Evolutionary conservation across 352 stramenopile species (phyloP).

Genomic region (Pythium oligandrum): DNA sequence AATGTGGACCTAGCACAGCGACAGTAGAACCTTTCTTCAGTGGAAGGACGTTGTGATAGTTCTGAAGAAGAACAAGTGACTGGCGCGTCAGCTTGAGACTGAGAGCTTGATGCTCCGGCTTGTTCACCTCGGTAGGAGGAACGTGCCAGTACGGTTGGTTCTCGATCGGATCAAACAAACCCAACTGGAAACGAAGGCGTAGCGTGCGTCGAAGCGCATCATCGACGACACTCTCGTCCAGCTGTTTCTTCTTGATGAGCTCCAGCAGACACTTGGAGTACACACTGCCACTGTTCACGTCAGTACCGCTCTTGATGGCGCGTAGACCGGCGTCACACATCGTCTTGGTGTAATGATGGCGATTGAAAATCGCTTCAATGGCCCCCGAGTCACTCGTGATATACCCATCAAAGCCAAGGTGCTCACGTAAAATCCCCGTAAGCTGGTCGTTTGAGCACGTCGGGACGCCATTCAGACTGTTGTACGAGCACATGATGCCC

Average conservation of each 20-base stretch:
- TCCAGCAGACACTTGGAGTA: conserved; percentile 73
- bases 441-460: conserved; percentile 88
- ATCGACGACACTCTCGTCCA: conserved; percentile 49
- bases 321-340: conserved; percentile 55
- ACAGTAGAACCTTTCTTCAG: conserved; percentile 50
- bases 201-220: conserved; percentile 66
- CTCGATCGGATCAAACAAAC: conserved; percentile 88
- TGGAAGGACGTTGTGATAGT: conserved; percentile 69
- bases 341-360: conserved; percentile 74
- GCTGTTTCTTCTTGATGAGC: conserved; percentile 40
- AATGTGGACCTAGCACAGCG: conserved; percentile 82
- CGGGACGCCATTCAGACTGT: conserved; percentile 92
- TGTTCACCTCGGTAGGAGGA: conserved; percentile 67
- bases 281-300: conserved; percentile 86
- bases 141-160: conserved; percentile 81
- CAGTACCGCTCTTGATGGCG: conserved; percentile 70
- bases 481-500: conserved; percentile 96
- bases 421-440: conserved; percentile 59
- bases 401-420: conserved; percentile 91
- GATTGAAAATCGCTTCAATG: conserved; percentile 75
- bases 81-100: conserved; percentile 76
- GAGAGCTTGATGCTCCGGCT: conserved; percentile 44
- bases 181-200: conserved; percentile 87
- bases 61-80: conserved; percentile 93
- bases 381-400: conserved; percentile 94